These are phyloP conservation scores for Pinus albicaulis DNA, from an alignment of 75 land plant species.

Conservation along the genomic window DNA sequence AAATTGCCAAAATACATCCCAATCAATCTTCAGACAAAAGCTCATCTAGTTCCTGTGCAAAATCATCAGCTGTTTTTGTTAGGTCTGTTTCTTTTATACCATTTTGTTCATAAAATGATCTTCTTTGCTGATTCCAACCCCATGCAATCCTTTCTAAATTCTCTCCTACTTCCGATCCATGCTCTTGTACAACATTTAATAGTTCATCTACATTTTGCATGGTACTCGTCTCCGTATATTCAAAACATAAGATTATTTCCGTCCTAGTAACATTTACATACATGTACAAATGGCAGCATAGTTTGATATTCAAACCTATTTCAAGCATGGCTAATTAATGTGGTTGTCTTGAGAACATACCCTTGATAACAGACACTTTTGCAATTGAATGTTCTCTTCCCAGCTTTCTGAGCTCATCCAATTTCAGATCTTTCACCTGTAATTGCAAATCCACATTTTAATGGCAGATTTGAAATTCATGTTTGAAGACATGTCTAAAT, in stretches of 20 bases:
- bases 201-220: constrained; percentile 35
- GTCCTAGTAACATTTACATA: background rate
- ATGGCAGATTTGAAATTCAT: background rate
- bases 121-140: constrained; percentile 45
- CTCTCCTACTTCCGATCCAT: constrained; percentile 25
- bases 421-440: constrained; percentile 22
- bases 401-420: constrained; percentile 24
- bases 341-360: constrained; percentile 13
- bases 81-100: constrained; percentile 12
- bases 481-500: background rate
- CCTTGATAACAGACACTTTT: constrained; percentile 41
- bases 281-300: background rate
- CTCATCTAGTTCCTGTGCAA: constrained; percentile 20
- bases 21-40: constrained; percentile 16
- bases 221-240: constrained; percentile 28
- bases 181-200: constrained; percentile 39
- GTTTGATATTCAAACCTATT: background rate
- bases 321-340: background rate
- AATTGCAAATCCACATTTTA: background rate
- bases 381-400: constrained; percentile 42
- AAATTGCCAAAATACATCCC: too few relatives aligned
- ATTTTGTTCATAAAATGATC: constrained; percentile 33
- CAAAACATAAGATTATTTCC: background rate
- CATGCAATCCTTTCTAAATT: constrained; percentile 26
- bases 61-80: constrained; percentile 10